Percentiles rank a stretch among this genome's conserved stretches.
Evolutionary conservation across 331 rosid species (phyloP).

Genomic region (Saraca asoca): DNA sequence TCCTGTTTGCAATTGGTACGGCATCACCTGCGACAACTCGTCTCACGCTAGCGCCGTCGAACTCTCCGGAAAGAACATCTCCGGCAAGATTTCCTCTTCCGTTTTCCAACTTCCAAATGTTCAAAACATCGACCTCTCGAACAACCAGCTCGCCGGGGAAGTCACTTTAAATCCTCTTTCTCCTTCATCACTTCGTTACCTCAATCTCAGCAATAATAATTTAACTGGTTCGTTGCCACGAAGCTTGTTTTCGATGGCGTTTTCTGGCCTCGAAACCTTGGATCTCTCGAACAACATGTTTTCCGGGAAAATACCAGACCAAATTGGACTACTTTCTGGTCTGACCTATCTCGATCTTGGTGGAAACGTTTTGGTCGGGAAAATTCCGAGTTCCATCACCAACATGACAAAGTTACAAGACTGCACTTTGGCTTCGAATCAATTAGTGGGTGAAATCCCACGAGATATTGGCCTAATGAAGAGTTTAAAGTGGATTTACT

Average conservation of each 20-base stretch:
- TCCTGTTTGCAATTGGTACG: slow-evolving; percentile 64
- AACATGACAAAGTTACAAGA: slow-evolving; percentile 56
- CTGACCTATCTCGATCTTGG: slow-evolving; percentile 81
- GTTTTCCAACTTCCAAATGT: slow-evolving; percentile 56
- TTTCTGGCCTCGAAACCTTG: slow-evolving; percentile 48
- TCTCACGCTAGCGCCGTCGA: slow-evolving; percentile 45
- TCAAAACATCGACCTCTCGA: slow-evolving; percentile 65
- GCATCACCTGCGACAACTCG: slow-evolving; percentile 58
- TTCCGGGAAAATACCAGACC: slow-evolving; percentile 65
- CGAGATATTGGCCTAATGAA: slow-evolving; percentile 49
- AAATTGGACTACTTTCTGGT: slow-evolving; percentile 53
- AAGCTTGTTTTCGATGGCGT: slow-evolving; percentile 42
- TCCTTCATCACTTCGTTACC: slow-evolving; percentile 49
- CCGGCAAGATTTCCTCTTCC: slow-evolving; percentile 54
- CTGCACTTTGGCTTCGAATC: slow-evolving; percentile 83
- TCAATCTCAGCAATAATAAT: slow-evolving; percentile 85
- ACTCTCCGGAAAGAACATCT: slow-evolving; percentile 64
- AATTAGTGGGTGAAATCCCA: slow-evolving; percentile 66
- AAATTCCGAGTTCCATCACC: slow-evolving; percentile 65
- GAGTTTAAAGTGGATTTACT: slow-evolving; percentile 71
- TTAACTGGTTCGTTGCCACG: slow-evolving; percentile 65
- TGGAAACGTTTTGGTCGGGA: slow-evolving; percentile 69
- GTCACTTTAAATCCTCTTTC: slow-evolving; percentile 29
- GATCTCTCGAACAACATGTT: slow-evolving; percentile 94
- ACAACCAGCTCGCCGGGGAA: slow-evolving; percentile 63